Evolutionary conservation across 257 asterid species (phyloP), one percentile per base, ranked within the genome.

Genomic region (Cruciata laevipes): DNA sequence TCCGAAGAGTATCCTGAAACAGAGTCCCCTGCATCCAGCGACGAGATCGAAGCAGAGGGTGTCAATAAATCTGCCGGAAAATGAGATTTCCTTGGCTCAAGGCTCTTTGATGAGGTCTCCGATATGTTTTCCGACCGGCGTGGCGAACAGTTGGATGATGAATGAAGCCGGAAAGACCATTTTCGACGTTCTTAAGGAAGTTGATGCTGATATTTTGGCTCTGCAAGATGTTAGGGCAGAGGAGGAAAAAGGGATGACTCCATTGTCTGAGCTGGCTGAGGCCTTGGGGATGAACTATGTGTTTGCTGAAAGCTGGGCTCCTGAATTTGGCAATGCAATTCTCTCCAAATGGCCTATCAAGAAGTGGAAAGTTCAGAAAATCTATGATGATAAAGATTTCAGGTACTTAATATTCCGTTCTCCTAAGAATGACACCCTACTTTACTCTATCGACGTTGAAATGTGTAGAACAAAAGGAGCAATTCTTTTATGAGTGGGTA

Each of bases 251-350:
- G 81, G 81, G 14, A 93, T 93, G 99, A 85, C 71, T 59, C 96
- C 99, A 7, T 72, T 93, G 66, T 93, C 97, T 16, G 95, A 85
- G 63, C 70, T 93, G 75, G 97, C 99, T 27, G 82, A 79, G 7
- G 95, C 95, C 0, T 71, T 90, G 55, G 97, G 96, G 69, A 93
- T 93, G 99, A 73, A 74, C 58, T 93, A 90, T 61, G 92, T 83
- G 66, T 93, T 93, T 67, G 99, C 96, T 3, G 97, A 93, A 80
- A 86, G 99, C 83, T 93, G 99, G 99, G 99, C 99, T 12, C 99
- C 99, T 0, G 95, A 93, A 77, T 93, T 76, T 71, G 99, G 97
- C 67, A 90, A 90, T 69, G 97, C 97, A 25, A 85, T 93, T 44
- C 76, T 93, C 30, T 90, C 95, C 10, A 88, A 82, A 75, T 93